phyloP scores from a whole-genome alignment of 495 filamentous ascomycete genomes.

The Xylaria palmicola region DNA sequence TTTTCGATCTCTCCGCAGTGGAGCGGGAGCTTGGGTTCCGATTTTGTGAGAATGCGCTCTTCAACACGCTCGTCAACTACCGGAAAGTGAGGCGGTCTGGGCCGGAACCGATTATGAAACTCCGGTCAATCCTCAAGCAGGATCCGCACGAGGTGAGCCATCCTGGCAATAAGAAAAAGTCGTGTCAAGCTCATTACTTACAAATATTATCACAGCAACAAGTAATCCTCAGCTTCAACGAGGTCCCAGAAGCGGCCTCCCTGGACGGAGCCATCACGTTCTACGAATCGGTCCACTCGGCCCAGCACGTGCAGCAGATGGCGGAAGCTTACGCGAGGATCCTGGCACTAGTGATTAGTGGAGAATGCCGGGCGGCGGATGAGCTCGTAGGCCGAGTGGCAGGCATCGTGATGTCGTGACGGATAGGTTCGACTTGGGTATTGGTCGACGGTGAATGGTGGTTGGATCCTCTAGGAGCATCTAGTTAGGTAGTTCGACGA shows the following conservation, averaged over 20 bases:
- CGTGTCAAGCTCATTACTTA: background rate
- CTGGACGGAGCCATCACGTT: conserved; percentile 2
- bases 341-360: background rate
- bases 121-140: background rate
- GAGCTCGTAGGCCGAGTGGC: background rate
- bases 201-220: background rate
- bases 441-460: background rate
- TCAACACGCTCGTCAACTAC: conserved; percentile 5
- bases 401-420: background rate
- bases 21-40: background rate
- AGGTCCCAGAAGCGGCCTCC: background rate
- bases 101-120: conserved; percentile 1
- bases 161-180: background rate
- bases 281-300: background rate
- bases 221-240: conserved; percentile 3
- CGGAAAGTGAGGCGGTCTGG: background rate
- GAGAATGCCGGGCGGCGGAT: background rate
- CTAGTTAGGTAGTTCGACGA: background rate
- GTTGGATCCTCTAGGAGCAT: background rate
- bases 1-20: background rate
- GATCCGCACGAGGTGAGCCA: conserved; percentile 5
- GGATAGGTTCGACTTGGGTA: background rate
- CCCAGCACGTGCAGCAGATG: background rate
- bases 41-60: background rate
- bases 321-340: background rate